Conservation (phyloP, 177 flowering plant species). For the Telopea speciosissima region DNA sequence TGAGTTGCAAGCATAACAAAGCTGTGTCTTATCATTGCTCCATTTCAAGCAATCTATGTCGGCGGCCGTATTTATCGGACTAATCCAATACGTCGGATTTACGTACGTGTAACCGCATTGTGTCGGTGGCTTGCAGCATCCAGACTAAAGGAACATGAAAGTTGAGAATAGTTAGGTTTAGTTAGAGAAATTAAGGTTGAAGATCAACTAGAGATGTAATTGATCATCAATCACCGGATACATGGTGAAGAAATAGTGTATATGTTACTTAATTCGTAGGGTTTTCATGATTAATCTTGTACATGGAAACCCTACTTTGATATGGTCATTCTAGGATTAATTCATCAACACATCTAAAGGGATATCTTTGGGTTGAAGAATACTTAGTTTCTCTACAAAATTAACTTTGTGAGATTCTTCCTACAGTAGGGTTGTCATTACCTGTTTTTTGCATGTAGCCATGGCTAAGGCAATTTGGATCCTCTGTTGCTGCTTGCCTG, state of each 20-base stretch:
- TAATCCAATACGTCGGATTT: slow-evolving; percentile 89
- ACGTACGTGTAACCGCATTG: slow-evolving; percentile 83
- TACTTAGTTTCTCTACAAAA: too few relatives aligned
- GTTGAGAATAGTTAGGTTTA: slow-evolving; percentile 4
- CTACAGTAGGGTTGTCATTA: too few relatives aligned
- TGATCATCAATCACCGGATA: too few relatives aligned
- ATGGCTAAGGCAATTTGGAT: too few relatives aligned
- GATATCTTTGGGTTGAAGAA: neutral
- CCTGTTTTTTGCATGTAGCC: too few relatives aligned
- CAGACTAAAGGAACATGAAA: slow-evolving; percentile 46
- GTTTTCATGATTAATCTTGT: neutral
- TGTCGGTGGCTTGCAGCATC: slow-evolving; percentile 97
- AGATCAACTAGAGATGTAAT: too few relatives aligned
- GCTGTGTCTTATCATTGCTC: slow-evolving; percentile 90
- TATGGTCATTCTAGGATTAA: neutral
- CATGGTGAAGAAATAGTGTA: neutral
- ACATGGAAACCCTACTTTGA: too few relatives aligned
- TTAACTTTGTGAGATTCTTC: too few relatives aligned
- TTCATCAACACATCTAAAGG: neutral
- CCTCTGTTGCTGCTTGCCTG: too few relatives aligned
- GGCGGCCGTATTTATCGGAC: slow-evolving; percentile 71
- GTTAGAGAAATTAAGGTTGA: neutral
- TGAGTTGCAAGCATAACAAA: slow-evolving; percentile 80
- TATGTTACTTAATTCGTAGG: neutral
- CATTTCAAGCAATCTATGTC: slow-evolving; percentile 81